Evolutionary conservation across 176 grass and related monocot genomes (phyloP).

Genomic region (Oryza rufipogon): DNA sequence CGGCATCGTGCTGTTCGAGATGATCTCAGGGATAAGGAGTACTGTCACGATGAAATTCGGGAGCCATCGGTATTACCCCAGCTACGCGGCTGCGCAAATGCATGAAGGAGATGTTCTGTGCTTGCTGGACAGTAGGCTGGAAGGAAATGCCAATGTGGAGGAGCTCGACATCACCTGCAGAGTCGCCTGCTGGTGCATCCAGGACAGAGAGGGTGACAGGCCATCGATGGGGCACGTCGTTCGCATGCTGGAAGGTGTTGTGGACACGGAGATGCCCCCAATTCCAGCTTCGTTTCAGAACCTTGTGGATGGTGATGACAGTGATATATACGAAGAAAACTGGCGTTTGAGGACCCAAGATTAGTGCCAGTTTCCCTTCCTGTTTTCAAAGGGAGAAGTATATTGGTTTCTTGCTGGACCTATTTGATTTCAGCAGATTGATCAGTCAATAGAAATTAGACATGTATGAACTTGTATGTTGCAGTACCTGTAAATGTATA

Average conservation of each 20-base stretch:
- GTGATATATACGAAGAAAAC: conserved; percentile 6
- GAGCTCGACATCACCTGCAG: conserved; percentile 42
- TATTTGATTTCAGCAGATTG: neutral
- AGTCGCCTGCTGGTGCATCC: conserved; percentile 65
- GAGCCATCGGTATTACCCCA: conserved; percentile 42
- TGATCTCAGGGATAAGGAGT: conserved; percentile 50
- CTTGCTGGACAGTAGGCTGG: conserved; percentile 45
- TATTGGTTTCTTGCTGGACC: neutral
- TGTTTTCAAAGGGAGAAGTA: neutral
- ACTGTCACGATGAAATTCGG: neutral
- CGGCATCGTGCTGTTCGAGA: conserved; percentile 59
- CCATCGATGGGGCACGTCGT: conserved; percentile 58
- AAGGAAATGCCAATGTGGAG: conserved; percentile 38
- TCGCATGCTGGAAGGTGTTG: conserved; percentile 41
- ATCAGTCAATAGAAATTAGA: neutral
- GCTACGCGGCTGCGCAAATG: conserved; percentile 35
- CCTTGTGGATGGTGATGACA: conserved; percentile 33
- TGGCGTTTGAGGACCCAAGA: neutral
- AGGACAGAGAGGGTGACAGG: conserved; percentile 42
- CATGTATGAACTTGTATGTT: neutral
- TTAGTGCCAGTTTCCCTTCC: neutral
- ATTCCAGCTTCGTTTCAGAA: conserved; percentile 45
- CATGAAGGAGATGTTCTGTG: conserved; percentile 45
- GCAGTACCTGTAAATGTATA: neutral
- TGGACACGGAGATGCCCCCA: conserved; percentile 33